phyloP scores from a whole-genome alignment of 2,329 filamentous ascomycete genomes.

The Ramularia endophylla region DNA sequence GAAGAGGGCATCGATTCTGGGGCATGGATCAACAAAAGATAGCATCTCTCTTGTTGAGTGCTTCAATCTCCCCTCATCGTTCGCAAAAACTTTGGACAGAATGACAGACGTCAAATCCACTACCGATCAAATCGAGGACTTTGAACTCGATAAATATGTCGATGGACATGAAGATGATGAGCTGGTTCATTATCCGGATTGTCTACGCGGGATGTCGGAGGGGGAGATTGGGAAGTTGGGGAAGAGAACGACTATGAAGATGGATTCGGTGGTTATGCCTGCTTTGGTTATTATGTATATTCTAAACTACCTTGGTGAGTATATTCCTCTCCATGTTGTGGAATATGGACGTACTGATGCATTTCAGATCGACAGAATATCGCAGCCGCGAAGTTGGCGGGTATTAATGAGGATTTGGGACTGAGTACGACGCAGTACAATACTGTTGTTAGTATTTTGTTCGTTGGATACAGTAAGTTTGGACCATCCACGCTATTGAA shows the following conservation, averaged over 20 bases:
- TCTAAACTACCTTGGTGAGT: constrained; percentile 21
- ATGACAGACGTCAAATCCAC: constrained; percentile 12
- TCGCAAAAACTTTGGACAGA: too few relatives aligned
- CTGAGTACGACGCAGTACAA: constrained; percentile 18
- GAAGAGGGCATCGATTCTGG: too few relatives aligned
- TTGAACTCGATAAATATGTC: constrained; percentile 8
- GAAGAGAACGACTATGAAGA: constrained; percentile 17
- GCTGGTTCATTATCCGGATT: constrained; percentile 4
- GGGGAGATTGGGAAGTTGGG: constrained; percentile 17
- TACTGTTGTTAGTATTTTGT: constrained; percentile 21
- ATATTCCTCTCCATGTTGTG: constrained; percentile 8
- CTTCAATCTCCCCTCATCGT: too few relatives aligned
- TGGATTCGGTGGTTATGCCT: constrained; percentile 23
- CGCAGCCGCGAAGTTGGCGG: constrained; percentile 19
- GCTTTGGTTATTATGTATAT: constrained; percentile 19
- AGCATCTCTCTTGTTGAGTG: too few relatives aligned
- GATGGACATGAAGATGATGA: constrained; percentile 7
- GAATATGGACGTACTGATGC: background rate
- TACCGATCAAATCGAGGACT: constrained; percentile 11
- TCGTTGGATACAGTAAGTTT: constrained; percentile 19
- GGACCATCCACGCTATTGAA: too few relatives aligned
- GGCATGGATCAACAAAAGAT: too few relatives aligned
- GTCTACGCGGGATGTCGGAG: constrained; percentile 9
- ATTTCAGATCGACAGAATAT: constrained; percentile 20
- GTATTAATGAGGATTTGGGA: constrained; percentile 19